Conservation (phyloP, 441 rosid species). For the Gossypium schwendimanii region DNA sequence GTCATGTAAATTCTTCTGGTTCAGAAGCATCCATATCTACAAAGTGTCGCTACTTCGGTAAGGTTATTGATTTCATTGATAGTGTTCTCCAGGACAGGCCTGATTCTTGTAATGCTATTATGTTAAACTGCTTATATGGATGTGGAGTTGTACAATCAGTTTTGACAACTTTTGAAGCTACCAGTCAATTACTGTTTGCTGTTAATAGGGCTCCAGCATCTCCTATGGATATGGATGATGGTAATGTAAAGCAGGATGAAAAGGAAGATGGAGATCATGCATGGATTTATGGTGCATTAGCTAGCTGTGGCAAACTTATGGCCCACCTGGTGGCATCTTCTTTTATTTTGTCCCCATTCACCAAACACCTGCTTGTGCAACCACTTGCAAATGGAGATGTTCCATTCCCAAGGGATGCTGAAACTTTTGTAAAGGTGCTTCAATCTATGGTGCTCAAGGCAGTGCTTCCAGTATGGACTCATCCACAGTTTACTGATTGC, state of each 20-base stretch:
- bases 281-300: constrained; percentile 92
- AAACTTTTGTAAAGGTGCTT: constrained; percentile 83
- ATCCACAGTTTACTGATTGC: constrained; percentile 82
- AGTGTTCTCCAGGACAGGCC: constrained; percentile 83
- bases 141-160: constrained; percentile 77
- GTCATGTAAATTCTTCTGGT: constrained; percentile 49
- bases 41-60: constrained; percentile 90
- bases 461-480: constrained; percentile 92
- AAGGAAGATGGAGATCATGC: constrained; percentile 64
- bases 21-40: constrained; percentile 65
- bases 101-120: constrained; percentile 88
- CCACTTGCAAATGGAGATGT: constrained; percentile 61
- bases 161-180: constrained; percentile 93
- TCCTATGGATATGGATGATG: constrained; percentile 94
- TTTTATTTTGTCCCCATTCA: constrained; percentile 74
- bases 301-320: constrained; percentile 90
- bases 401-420: constrained; percentile 83
- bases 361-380: constrained; percentile 80
- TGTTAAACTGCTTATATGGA: constrained; percentile 77
- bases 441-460: constrained; percentile 94
- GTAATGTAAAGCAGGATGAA: constrained; percentile 52
- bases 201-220: constrained; percentile 68
- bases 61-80: constrained; percentile 88
- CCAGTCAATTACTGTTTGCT: constrained; percentile 72
- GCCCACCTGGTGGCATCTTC: constrained; percentile 96